Conservation (phyloP, 2,329 filamentous ascomycete genomes). For the Botrytis cinerea region DNA sequence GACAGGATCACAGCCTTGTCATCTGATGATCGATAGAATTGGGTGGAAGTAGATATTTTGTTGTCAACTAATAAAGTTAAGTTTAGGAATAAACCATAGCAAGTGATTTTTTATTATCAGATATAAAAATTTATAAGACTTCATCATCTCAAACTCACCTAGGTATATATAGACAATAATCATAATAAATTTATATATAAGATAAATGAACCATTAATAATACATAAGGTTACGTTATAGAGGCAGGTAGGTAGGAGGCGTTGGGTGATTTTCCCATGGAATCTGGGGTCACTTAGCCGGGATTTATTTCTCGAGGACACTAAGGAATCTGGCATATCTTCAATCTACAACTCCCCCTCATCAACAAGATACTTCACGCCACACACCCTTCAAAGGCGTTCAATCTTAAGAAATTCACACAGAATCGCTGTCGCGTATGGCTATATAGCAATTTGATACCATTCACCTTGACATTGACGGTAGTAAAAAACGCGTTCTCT, state of each 20-base stretch:
- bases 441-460: not conserved
- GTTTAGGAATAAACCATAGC: not conserved
- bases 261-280: not conserved
- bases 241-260: not conserved
- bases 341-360: constrained; percentile 2
- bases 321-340: constrained; percentile 5
- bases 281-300: not conserved
- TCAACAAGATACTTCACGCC: constrained; percentile 3
- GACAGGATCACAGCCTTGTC: not conserved
- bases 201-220: not conserved
- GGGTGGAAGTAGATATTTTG: not conserved
- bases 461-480: not conserved
- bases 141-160: not conserved
- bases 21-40: not conserved
- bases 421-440: not conserved
- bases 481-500: not conserved
- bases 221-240: not conserved
- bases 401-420: not conserved
- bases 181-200: not conserved
- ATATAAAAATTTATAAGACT: not conserved
- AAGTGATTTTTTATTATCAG: not conserved
- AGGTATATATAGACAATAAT: not conserved
- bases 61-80: not conserved
- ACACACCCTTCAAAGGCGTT: not conserved
- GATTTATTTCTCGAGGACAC: constrained; percentile 1